Base-by-base conservation (phyloP, 371 early-diverging fungal species). In the Mucor velutinosus region DNA sequence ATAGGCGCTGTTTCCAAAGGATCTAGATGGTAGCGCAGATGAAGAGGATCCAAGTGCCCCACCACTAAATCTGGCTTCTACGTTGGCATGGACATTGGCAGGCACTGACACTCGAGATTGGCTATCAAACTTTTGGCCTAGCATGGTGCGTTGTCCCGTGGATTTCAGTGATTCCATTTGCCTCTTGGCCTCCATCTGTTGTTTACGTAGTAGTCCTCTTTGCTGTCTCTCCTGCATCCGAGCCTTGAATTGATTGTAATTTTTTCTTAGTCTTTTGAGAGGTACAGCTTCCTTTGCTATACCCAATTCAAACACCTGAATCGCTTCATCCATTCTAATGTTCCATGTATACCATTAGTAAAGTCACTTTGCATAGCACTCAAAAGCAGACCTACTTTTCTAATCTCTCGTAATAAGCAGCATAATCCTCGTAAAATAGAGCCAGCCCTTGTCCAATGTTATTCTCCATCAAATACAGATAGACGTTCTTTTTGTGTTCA, bases 351-450 rank as follows among this genome's bases (percentile, higher is more conserved):
- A 8, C 35, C 14, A 19, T 62, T 17, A 37, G 55, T 63, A 62
- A 29, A 12, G 5, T 30, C 37, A 47, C 53, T 37, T 12, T 37
- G 4, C 7, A 64, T 32, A 32, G 2, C 7, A 12, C 12, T 25
- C 12, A 51, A 58, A 41, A 11, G 7, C 29, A 43, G 51, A 11
- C 14, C 55, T 70, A 89, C 85, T 83, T 86, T 25, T 77, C 67
- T 14, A 45, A 35, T 2, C 69, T 55, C 71, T 94, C 94, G 56
- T 90, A 64, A 23, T 83, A 75, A 23, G 70, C 77, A 0, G 92
- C 94, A 66, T 94, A 93, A 51, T 93, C 93, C 64, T 93, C 91
- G 69, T 96, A 97, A 59, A 83, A 91, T 23, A 88, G 62, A 0
- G 94, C 86, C 15, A 87, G 67, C 21, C 77, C 70, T 25, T 78